A percentile compares a stretch with the other conserved stretches of the same genome.
These are phyloP conservation scores for Prunus salicina DNA, from an alignment of 306 rosid genomes.

Conservation along the genomic window DNA sequence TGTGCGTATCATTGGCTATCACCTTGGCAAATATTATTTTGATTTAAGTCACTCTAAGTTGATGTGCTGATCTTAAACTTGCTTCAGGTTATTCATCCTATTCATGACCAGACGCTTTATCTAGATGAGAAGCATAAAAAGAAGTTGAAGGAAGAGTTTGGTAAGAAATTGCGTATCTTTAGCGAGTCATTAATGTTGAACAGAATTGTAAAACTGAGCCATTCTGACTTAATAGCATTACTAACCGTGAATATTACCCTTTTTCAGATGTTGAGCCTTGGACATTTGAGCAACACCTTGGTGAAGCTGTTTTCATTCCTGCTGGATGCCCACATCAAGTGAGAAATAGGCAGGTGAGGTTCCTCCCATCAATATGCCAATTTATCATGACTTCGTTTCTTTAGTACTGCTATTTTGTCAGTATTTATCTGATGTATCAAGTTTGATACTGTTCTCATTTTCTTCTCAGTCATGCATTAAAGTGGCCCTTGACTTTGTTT, in stretches of 20 bases:
- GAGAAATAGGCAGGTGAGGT: constrained; percentile 53
- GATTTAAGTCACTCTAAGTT: constrained; percentile 4
- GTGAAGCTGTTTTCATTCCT: constrained; percentile 67
- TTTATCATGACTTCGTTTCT: neutral
- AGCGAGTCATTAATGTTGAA: constrained; percentile 1
- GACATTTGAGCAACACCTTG: constrained; percentile 68
- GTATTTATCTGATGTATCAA: neutral
- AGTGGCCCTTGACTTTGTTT: constrained; percentile 65
- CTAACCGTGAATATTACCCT: constrained; percentile 4
- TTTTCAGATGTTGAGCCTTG: constrained; percentile 59
- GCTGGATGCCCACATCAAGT: constrained; percentile 82
- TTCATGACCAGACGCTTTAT: constrained; percentile 60
- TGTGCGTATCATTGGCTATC: constrained; percentile 23
- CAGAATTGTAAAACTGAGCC: constrained; percentile 2
- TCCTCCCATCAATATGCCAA: neutral
- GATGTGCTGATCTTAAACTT: constrained; percentile 23
- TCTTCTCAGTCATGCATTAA: constrained; percentile 57
- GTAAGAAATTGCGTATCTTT: constrained; percentile 32
- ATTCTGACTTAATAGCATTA: constrained; percentile 2
- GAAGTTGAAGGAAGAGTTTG: constrained; percentile 59
- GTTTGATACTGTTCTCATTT: constrained; percentile 23
- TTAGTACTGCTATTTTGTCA: neutral
- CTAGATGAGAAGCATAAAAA: constrained; percentile 57
- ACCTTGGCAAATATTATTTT: neutral
- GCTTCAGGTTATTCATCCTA: constrained; percentile 62